phyloP scores from a whole-genome alignment of 176 grass and related monocot genomes.

The Oryza coarctata region DNA sequence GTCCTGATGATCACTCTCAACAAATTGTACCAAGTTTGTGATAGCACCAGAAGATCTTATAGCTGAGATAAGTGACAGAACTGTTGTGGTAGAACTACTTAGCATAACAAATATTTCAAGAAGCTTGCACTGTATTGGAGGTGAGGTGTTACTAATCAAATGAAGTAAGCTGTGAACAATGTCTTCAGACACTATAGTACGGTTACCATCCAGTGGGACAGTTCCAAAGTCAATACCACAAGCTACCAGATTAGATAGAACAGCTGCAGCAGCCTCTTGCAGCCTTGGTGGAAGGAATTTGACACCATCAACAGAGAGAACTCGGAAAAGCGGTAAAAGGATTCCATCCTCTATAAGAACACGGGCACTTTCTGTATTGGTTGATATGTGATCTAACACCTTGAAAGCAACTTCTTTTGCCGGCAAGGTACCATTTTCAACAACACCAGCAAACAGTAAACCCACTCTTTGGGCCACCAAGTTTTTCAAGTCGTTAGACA shows the following conservation, averaged over 20 bases:
- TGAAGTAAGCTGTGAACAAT: constrained; percentile 68
- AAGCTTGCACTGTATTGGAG: constrained; percentile 70
- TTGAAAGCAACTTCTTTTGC: constrained; percentile 71
- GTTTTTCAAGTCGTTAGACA: constrained; percentile 66
- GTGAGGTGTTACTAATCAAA: constrained; percentile 72
- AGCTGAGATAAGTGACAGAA: constrained; percentile 53
- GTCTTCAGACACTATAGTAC: constrained; percentile 66
- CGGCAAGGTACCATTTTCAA: constrained; percentile 56
- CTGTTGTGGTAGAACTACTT: constrained; percentile 46
- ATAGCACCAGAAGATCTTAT: constrained; percentile 73
- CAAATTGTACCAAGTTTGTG: constrained; percentile 69
- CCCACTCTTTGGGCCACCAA: constrained; percentile 67
- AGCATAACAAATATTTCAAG: constrained; percentile 56
- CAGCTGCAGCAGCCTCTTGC: constrained; percentile 62
- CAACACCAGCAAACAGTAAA: constrained; percentile 49
- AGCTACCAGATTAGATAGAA: constrained; percentile 67
- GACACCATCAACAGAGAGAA: constrained; percentile 47
- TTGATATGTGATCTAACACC: constrained; percentile 64
- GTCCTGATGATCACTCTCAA: constrained; percentile 65
- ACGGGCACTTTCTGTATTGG: constrained; percentile 56
- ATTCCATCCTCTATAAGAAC: constrained; percentile 62
- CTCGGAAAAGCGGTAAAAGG: constrained; percentile 55
- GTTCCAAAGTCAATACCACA: constrained; percentile 54
- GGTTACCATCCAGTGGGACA: constrained; percentile 44
- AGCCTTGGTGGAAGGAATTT: constrained; percentile 66